A percentile compares a stretch with the other conserved stretches of the same genome.
Evolutionary conservation across 1,284 basidiomycete species (phyloP).

Genomic region (Pseudozyma hubeiensis): DNA sequence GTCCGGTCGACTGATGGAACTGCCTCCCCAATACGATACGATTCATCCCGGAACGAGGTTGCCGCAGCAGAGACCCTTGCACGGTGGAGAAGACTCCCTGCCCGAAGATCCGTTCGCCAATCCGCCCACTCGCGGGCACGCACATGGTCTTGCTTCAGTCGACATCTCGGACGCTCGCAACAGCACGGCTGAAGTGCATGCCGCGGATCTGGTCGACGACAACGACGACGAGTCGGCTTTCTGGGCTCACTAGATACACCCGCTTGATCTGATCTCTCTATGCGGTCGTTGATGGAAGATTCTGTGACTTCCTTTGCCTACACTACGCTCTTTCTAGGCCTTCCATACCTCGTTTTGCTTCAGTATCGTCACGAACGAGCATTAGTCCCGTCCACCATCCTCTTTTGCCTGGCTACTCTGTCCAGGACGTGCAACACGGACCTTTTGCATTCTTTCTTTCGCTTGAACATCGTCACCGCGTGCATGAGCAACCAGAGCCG

Average conservation of each 20-base stretch:
- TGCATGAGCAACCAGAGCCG: no score
- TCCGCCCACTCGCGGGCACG: constrained; percentile 7
- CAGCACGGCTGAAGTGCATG: constrained; percentile 28
- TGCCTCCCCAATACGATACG: constrained; percentile 59
- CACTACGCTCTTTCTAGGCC: no score
- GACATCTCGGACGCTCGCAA: constrained; percentile 35
- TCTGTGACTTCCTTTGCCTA: neutral
- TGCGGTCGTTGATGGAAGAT: neutral
- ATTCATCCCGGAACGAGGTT: constrained; percentile 28
- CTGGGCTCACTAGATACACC: constrained; percentile 24
- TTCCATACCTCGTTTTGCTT: no score
- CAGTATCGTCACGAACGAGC: no score
- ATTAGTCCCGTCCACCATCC: no score
- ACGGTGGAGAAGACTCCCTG: neutral
- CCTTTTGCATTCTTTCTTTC: no score
- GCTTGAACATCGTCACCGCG: no score
- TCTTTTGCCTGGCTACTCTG: no score
- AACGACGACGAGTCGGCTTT: constrained; percentile 48
- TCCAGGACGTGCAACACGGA: no score
- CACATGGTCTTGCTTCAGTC: constrained; percentile 20
- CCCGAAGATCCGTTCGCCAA: constrained; percentile 7
- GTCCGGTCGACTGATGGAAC: constrained; percentile 40
- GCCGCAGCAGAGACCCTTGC: constrained; percentile 13
- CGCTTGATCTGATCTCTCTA: neutral
- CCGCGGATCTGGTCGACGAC: constrained; percentile 43